Conservation (phyloP, 1,284 basidiomycete species). For the Exobasidium cylindrosporum region DNA sequence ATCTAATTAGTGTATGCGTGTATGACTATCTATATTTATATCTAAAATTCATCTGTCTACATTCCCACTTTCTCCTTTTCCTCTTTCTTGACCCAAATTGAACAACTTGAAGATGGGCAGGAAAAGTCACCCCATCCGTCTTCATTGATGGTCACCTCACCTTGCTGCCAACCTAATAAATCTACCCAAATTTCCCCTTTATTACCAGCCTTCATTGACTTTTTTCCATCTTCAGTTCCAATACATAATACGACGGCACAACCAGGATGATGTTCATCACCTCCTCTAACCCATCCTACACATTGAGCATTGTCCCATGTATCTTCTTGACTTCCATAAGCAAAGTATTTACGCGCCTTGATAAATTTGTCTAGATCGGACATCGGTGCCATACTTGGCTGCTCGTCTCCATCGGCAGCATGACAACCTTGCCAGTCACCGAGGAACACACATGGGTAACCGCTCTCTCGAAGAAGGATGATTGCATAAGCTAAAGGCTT, state of each 20-base stretch:
- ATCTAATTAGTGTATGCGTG: no score
- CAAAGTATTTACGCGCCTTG: constrained; percentile 60
- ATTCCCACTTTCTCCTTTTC: constrained; percentile 2
- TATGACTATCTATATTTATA: no score
- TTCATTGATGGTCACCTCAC: constrained; percentile 29
- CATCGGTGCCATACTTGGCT: constrained; percentile 21
- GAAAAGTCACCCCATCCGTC: constrained; percentile 39
- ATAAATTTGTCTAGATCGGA: constrained; percentile 58
- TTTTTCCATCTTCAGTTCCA: constrained; percentile 29
- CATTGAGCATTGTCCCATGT: constrained; percentile 45
- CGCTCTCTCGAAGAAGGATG: constrained; percentile 75
- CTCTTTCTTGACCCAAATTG: constrained; percentile 38
- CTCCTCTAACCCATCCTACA: constrained; percentile 37
- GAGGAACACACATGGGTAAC: constrained; percentile 93
- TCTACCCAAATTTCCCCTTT: constrained; percentile 37
- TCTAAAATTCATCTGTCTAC: no score
- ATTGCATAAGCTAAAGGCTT: constrained; percentile 72
- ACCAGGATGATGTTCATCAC: constrained; percentile 25
- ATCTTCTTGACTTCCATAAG: constrained; percentile 60
- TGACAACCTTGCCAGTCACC: constrained; percentile 71
- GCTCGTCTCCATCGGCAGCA: constrained; percentile 55
- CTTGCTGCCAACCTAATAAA: constrained; percentile 36
- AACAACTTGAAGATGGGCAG: constrained; percentile 27
- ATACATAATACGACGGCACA: constrained; percentile 43
- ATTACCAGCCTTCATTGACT: constrained; percentile 41